phyloP scores from a whole-genome alignment of 208 protist species.

The Naegleria fowleri region DNA sequence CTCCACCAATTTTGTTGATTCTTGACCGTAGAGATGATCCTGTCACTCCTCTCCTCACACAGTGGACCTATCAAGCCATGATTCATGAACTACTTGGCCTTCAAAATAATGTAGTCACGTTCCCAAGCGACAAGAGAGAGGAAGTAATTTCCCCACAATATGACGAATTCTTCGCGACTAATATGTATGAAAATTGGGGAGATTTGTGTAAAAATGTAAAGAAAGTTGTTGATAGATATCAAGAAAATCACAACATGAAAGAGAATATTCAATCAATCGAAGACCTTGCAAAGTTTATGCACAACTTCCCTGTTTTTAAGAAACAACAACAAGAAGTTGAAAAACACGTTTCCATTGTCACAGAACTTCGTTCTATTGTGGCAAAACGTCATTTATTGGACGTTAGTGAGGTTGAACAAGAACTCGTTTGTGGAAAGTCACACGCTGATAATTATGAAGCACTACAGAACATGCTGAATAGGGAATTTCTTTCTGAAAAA shows the following conservation, averaged over 20 bases:
- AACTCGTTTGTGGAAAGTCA: conserved; percentile 68
- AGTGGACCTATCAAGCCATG: conserved; percentile 99
- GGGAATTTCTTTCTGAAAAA: background rate
- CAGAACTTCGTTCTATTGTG: conserved; percentile 58
- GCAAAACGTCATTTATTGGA: conserved; percentile 71
- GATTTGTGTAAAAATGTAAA: conserved; percentile 90
- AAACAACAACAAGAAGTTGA: conserved; percentile 52
- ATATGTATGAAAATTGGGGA: conserved; percentile 94
- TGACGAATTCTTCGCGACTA: conserved; percentile 87
- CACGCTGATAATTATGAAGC: conserved; percentile 61
- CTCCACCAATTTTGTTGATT: conserved; percentile 58
- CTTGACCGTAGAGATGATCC: conserved; percentile 74
- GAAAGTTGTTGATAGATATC: conserved; percentile 82
- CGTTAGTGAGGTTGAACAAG: conserved; percentile 89
- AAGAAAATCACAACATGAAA: conserved; percentile 60
- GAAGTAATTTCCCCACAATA: conserved; percentile 49
- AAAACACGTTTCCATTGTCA: conserved; percentile 61
- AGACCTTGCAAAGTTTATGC: conserved; percentile 59
- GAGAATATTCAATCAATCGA: conserved; percentile 60
- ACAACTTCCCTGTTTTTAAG: conserved; percentile 67
- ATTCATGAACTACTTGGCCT: conserved; percentile 93
- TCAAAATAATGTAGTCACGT: conserved; percentile 74
- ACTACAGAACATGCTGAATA: conserved; percentile 33
- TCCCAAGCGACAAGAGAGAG: background rate
- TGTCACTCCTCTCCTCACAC: conserved; percentile 89